Evolutionary conservation across 371 early-diverging fungal genomes (phyloP), one percentile per base, ranked within the genome.

Genomic region (Circinella umbellata): DNA sequence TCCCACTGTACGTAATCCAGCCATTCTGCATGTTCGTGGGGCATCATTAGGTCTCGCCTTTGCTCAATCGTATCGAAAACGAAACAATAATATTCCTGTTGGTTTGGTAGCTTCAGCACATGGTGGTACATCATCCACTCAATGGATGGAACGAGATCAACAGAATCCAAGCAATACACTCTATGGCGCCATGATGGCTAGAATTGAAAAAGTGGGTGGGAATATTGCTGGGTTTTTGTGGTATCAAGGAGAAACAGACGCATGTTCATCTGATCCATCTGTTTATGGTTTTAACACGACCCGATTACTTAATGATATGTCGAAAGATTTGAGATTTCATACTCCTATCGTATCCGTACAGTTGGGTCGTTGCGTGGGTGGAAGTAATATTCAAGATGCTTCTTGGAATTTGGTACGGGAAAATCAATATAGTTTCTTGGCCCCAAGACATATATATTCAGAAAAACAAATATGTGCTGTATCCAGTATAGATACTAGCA

Each of bases 161-260:
- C 69, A 53, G 36, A 49, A 66, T 42, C 49, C 66, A n/a, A 62
- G 59, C 4, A 66, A 72, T 18, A 77, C 75, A 0, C 63, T 85
- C 0, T 85, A 80, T 63, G 81, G 78, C 7, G 82, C 85, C 34
- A 79, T 82, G 81, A 55, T 77, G 3, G 76, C 63, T 4, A 63
- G 75, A 2, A 71, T 79, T 14, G 35, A 39, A 4, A 38, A 36
- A 11, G 68, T 69, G 0, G 81, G 77, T 4, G 71, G 68, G 1
- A 27, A 27, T 2, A 48, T 80, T 15, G 75, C 76, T 17, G 85
- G 85, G 17, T 55, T 85, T 0, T 64, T 84, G 3, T 84, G 84
- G 84, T 81, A 75, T 10, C 84, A 84, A 62, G 84, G 84, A 1
- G 84, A 84, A 68, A 76, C 84, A 6, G 81, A 84, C 51, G 72